A percentile compares a stretch with the other conserved stretches of the same genome.
These are phyloP conservation scores for Melaleuca quinquenervia DNA, from an alignment of 345 rosid species.

Conservation along the genomic window DNA sequence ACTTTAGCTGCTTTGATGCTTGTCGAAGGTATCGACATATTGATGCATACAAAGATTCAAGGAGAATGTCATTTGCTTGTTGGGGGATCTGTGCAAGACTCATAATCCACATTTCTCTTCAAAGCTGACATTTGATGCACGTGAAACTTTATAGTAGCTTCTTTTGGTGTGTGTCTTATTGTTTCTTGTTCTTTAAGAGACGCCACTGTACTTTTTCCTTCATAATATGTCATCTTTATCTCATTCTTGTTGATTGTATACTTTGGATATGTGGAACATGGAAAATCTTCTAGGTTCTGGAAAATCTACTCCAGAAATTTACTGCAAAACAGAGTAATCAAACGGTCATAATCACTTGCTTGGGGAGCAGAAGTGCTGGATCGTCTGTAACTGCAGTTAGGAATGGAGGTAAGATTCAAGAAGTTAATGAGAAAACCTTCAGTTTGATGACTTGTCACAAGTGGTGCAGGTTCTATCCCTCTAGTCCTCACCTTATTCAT, in stretches of 20 bases:
- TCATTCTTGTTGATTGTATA: background rate
- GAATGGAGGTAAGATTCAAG: slow-evolving; percentile 52
- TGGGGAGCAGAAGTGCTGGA: slow-evolving; percentile 98
- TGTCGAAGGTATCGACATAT: slow-evolving; percentile 92
- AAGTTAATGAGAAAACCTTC: background rate
- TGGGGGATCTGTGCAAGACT: slow-evolving; percentile 69
- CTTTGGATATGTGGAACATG: background rate
- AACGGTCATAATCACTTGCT: slow-evolving; percentile 77
- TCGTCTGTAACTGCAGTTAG: slow-evolving; percentile 92
- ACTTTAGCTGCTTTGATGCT: slow-evolving; percentile 70
- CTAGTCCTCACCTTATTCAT: background rate
- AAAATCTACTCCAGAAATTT: slow-evolving; percentile 84
- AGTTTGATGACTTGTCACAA: background rate
- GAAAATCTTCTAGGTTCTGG: slow-evolving; percentile 59
- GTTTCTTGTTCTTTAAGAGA: background rate
- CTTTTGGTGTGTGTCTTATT: background rate
- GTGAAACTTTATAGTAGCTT: background rate
- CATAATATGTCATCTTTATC: background rate
- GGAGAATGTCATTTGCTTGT: slow-evolving; percentile 94
- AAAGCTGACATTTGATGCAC: background rate
- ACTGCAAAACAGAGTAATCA: slow-evolving; percentile 85
- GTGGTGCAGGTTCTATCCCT: background rate
- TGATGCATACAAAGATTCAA: slow-evolving; percentile 85
- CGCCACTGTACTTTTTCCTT: background rate
- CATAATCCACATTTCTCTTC: background rate